Evolutionary conservation across 2,329 filamentous ascomycete species (phyloP).

Genomic region (Chaetomiaceae sp.): DNA sequence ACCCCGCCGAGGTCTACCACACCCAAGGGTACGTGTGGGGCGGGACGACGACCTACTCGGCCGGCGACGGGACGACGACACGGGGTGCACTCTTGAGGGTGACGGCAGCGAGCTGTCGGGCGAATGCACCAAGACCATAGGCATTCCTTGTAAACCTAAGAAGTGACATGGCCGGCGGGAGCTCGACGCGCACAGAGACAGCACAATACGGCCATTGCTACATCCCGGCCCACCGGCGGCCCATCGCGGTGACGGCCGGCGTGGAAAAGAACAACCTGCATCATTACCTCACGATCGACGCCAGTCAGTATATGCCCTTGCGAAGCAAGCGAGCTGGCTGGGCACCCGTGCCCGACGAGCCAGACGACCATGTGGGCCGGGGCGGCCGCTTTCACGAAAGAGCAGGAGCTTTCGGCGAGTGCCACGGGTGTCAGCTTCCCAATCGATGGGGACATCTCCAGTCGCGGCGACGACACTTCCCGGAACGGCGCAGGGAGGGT

Average conservation of each 20-base stretch:
- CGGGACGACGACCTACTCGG: constrained; percentile 17
- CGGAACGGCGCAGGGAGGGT: not conserved
- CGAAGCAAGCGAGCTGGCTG: not conserved
- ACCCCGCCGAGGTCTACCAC: constrained; percentile 20
- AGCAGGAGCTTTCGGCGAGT: not conserved
- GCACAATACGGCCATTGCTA: constrained; percentile 11
- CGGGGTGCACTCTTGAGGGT: constrained; percentile 13
- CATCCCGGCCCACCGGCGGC: constrained; percentile 11
- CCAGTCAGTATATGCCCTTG: not conserved
- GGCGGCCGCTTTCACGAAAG: not conserved
- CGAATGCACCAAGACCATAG: constrained; percentile 14
- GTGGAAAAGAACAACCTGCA: not conserved
- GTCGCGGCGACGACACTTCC: not conserved
- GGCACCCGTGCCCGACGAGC: not conserved
- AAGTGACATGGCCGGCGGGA: not conserved
- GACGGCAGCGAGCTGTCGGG: not conserved
- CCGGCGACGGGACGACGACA: constrained; percentile 19
- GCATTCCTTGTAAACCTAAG: too few species aligned
- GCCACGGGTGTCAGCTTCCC: not conserved
- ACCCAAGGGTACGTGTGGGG: constrained; percentile 18
- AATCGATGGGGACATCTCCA: not conserved
- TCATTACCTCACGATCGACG: not conserved
- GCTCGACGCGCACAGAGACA: constrained; percentile 4
- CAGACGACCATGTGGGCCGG: constrained; percentile 1
- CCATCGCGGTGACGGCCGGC: constrained; percentile 17